phyloP scores from a whole-genome alignment of 768 basidiomycete species.

The Termitomyces titanicus region DNA sequence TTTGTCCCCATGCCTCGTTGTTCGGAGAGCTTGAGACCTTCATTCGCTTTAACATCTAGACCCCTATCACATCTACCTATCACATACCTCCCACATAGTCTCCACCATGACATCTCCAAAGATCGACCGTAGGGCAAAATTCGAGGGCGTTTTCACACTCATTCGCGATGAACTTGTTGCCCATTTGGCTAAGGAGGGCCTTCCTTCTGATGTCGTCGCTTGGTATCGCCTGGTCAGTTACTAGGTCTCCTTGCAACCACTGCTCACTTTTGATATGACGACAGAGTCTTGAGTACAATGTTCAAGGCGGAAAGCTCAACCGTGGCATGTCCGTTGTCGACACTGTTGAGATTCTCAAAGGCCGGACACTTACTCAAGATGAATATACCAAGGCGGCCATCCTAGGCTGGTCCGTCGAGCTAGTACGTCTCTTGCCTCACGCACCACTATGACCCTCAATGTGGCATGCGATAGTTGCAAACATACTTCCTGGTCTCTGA shows the following conservation, averaged over 20 bases:
- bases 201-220: conserved; percentile 79
- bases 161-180: conserved; percentile 77
- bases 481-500: conserved; percentile 95
- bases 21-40: neutral
- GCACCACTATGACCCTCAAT: neutral
- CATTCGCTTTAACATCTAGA: too few species aligned
- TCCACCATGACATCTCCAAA: conserved; percentile 12
- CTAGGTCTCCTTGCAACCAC: neutral
- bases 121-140: conserved; percentile 44
- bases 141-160: conserved; percentile 65
- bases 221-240: conserved; percentile 79
- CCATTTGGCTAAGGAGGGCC: conserved; percentile 60
- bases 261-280: neutral
- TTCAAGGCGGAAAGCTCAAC: conserved; percentile 93
- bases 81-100: neutral
- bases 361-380: conserved; percentile 61
- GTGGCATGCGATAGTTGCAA: conserved; percentile 64
- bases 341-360: conserved; percentile 84
- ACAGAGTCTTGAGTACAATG: conserved; percentile 88
- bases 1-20: neutral
- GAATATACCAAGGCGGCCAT: conserved; percentile 89
- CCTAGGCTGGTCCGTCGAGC: conserved; percentile 93
- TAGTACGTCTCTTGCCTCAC: conserved; percentile 48
- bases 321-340: conserved; percentile 93
- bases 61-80: too few species aligned